Conservation (phyloP, 306 rosid species). For the Prunus dulcis region DNA sequence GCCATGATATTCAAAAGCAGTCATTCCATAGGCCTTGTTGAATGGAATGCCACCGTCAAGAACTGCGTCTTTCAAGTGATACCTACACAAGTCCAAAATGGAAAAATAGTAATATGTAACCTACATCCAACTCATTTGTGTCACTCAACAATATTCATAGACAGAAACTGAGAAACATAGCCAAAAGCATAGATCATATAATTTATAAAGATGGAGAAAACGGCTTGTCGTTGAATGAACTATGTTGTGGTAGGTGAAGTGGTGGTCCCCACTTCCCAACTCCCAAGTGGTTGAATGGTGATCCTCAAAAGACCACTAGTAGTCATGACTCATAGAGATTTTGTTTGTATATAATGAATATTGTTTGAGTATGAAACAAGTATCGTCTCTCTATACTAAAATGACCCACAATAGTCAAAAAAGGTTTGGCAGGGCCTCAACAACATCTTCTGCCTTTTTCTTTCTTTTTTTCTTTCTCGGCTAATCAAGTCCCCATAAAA, state of each 20-base stretch:
- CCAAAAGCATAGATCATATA: not conserved
- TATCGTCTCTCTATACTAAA: too few relatives aligned
- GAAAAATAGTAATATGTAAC: too few relatives aligned
- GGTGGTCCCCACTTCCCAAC: not conserved
- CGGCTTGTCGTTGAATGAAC: not conserved
- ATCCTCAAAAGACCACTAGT: not conserved
- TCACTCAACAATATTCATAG: too few relatives aligned
- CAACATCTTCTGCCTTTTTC: too few relatives aligned
- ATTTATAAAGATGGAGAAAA: not conserved
- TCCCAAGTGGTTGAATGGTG: not conserved
- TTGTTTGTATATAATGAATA: not conserved
- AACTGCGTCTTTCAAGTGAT: slow-evolving; percentile 77
- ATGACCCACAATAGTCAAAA: too few relatives aligned
- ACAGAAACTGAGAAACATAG: not conserved
- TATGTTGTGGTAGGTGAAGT: not conserved
- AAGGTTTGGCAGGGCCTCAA: too few relatives aligned
- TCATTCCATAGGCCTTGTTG: slow-evolving; percentile 91
- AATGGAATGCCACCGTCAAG: slow-evolving; percentile 94
- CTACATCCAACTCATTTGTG: too few relatives aligned
- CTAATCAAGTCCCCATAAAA: too few relatives aligned
- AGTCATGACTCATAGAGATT: not conserved
- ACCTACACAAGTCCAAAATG: slow-evolving; percentile 37
- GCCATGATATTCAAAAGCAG: slow-evolving; percentile 82
- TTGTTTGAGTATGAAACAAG: not conserved
- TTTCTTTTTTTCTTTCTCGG: too few relatives aligned